Conservation (phyloP, 192 early-diverging fungal genomes). For the Backusella mclennaniae region DNA sequence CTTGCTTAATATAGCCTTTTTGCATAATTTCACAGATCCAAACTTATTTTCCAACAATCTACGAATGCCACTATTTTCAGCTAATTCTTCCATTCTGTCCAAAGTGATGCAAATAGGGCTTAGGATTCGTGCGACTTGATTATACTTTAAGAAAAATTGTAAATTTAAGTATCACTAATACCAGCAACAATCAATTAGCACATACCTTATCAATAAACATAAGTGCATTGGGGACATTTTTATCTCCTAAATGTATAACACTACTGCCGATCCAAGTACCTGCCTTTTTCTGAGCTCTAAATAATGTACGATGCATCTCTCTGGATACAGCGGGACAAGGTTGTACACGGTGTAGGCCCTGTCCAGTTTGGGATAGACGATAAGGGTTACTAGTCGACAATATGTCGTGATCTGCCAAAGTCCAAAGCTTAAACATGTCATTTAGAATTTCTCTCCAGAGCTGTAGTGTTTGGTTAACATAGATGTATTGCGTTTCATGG, state of each 20-base stretch:
- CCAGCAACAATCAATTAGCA: neutral
- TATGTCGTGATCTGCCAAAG: constrained; percentile 85
- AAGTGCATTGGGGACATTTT: constrained; percentile 97
- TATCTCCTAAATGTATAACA: constrained; percentile 97
- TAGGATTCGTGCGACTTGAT: constrained; percentile 95
- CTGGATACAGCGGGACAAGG: constrained; percentile 78
- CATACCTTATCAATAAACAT: constrained; percentile 91
- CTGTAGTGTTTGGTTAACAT: constrained; percentile 90
- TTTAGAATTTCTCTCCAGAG: constrained; percentile 96
- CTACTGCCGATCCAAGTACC: constrained; percentile 93
- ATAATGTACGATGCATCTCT: constrained; percentile 87
- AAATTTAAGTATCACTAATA: neutral
- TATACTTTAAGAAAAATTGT: constrained; percentile 62
- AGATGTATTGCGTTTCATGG: constrained; percentile 91
- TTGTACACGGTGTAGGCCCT: constrained; percentile 96
- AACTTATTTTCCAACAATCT: constrained; percentile 72
- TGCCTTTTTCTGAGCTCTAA: constrained; percentile 80
- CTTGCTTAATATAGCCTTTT: constrained; percentile 61
- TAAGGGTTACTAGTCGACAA: constrained; percentile 70
- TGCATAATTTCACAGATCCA: constrained; percentile 58
- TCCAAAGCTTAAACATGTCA: constrained; percentile 98
- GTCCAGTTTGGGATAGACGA: constrained; percentile 93
- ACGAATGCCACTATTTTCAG: constrained; percentile 55
- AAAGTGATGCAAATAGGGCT: constrained; percentile 81
- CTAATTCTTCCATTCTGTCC: constrained; percentile 65